Percentiles rank a stretch among this genome's conserved stretches.
Conservation (phyloP, 2,329 filamentous ascomycete species). For the Aspergillus clavatus region DNA sequence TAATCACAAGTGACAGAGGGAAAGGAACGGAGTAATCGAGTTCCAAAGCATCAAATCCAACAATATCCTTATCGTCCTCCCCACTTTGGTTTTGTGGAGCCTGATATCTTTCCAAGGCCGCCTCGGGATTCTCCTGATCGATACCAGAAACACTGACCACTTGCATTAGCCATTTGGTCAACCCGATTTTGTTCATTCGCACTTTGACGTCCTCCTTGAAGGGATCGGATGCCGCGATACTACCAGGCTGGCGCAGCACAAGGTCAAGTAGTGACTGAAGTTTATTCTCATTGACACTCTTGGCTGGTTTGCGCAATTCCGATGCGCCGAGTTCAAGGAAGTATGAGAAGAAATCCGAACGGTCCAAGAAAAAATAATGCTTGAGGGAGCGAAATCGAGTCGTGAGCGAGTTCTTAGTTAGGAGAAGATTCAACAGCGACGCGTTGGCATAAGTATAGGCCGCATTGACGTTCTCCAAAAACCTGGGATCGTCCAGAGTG, state of each 20-base stretch:
- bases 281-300: slow-evolving; percentile 84
- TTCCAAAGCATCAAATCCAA: slow-evolving; percentile 86
- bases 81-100: slow-evolving; percentile 62
- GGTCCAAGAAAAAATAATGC: slow-evolving; percentile 98
- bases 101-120: slow-evolving; percentile 64
- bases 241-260: slow-evolving; percentile 92
- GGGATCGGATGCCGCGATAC: slow-evolving; percentile 85
- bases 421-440: slow-evolving; percentile 80
- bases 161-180: slow-evolving; percentile 90
- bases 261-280: slow-evolving; percentile 93
- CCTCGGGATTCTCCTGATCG: slow-evolving; percentile 68
- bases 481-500: slow-evolving; percentile 86
- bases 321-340: slow-evolving; percentile 89
- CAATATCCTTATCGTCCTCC: slow-evolving; percentile 76
- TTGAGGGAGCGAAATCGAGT: slow-evolving; percentile 85
- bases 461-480: slow-evolving; percentile 91
- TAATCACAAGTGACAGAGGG: slow-evolving; percentile 90
- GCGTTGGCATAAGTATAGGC: slow-evolving; percentile 95
- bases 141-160: slow-evolving; percentile 96
- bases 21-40: slow-evolving; percentile 94
- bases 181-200: slow-evolving; percentile 88
- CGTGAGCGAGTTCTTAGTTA: slow-evolving; percentile 88
- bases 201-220: slow-evolving; percentile 99
- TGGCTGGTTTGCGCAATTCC: slow-evolving; percentile 84
- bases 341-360: slow-evolving; percentile 96